Base-by-base conservation (phyloP, 73 alveolate species). In the Effrenium voratum region DNA sequence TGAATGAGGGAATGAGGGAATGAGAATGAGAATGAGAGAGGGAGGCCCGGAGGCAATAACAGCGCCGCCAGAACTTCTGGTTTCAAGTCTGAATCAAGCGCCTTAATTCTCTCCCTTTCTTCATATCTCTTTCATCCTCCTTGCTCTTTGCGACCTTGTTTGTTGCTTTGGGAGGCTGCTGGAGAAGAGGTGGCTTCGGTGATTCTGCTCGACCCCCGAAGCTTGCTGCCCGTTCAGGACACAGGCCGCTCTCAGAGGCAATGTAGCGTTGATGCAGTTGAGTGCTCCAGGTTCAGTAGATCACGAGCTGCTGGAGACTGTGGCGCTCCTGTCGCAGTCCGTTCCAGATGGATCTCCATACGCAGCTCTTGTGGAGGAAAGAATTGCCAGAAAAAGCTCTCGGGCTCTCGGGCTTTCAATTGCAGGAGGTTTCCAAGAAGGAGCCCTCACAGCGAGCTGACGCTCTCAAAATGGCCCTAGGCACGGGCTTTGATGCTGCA, bases 271-370 rank as follows among this genome's bases (percentile, higher is more conserved):
- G 22, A 55, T 55, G 68, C 12, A 10, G 16, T 28, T 34, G 10
- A 19, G 12, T 72, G 82, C 38, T 36, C 15, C 26, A 72, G 26
- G 40, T 73, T 34, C 49, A 12, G 3, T 38, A n/a, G 26, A 38
- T 38, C n/a, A 24, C 30, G 98, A 92, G 47, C 91, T 92, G 22
- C 52, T 76, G 66, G 98, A 72, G 40, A 92, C 98, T 12, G 92
- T 92, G 83, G 98, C 98, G 46, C 55, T 92, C 46, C 66, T 92
- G 80, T 72, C 98, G 40, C 81, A 92, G 49, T 73, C 70, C 41
- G 98, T 76, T 50, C 79, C 98, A 10, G 98, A 92, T n/a, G 98
- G 92, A 36, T 60, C 98, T 0, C 98, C 52, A 40, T 92, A 92
- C n/a, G 98, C 90, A 10, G 46, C 98, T n/a, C 13, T 75, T 45